Conservation (phyloP, 1,284 basidiomycete species). For the Rhizopogon parksii region DNA sequence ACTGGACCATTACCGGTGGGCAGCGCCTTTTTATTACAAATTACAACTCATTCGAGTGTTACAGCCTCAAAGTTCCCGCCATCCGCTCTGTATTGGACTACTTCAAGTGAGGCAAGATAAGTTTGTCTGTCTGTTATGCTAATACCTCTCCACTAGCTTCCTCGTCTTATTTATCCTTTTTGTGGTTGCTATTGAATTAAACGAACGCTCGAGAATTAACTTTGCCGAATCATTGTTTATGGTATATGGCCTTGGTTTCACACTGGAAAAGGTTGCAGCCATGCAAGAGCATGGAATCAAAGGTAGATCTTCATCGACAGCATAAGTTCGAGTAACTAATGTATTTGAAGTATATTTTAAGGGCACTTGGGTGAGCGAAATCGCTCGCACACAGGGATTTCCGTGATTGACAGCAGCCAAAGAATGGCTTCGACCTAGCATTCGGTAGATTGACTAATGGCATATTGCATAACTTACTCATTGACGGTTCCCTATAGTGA, state of each 20-base stretch:
- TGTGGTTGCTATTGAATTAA: conserved; percentile 73
- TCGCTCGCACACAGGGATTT: not conserved
- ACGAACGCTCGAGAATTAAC: conserved; percentile 57
- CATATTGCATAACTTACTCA: not conserved
- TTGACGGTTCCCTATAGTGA: conserved; percentile 41
- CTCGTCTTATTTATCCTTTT: conserved; percentile 79
- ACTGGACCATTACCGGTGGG: conserved; percentile 85
- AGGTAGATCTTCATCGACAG: conserved; percentile 35
- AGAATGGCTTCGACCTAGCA: conserved; percentile 89
- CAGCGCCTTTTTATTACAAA: not conserved
- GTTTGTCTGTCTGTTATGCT: conserved; percentile 38
- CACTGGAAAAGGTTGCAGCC: conserved; percentile 86
- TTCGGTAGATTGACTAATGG: conserved; percentile 47
- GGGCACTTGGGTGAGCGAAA: conserved; percentile 68
- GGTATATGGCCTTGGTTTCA: conserved; percentile 81
- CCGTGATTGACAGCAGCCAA: conserved; percentile 1
- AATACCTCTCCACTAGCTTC: conserved; percentile 53
- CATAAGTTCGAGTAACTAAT: conserved; percentile 18
- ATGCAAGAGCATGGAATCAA: conserved; percentile 92
- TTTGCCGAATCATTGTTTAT: conserved; percentile 68
- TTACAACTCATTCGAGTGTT: conserved; percentile 2
- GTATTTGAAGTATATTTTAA: conserved; percentile 62
- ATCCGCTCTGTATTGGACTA: conserved; percentile 89
- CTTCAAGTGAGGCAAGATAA: conserved; percentile 46
- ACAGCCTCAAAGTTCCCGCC: conserved; percentile 85